A percentile compares a stretch with the other conserved stretches of the same genome.
Conservation (phyloP, 73 alveolate species). For the Stentor roeselii region DNA sequence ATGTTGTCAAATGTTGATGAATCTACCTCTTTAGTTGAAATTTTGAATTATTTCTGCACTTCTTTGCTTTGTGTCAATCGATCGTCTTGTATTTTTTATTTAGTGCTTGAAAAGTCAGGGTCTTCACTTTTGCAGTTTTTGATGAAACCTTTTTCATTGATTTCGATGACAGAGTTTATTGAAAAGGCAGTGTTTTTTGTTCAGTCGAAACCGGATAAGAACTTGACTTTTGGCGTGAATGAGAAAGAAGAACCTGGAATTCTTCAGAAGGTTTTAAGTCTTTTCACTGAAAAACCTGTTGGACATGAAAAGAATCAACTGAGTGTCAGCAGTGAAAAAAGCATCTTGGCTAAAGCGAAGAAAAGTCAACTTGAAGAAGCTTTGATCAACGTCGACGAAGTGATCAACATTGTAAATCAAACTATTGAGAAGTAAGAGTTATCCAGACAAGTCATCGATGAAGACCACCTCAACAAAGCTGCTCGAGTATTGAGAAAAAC, state of each 20-base stretch:
- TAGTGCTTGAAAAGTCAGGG: neutral
- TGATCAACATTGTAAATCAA: neutral
- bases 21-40: neutral
- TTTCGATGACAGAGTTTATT: neutral
- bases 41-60: neutral
- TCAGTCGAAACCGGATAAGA: neutral
- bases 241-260: neutral
- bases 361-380: neutral
- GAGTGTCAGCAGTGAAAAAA: neutral
- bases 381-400: too few species aligned
- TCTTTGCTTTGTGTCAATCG: neutral
- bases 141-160: constrained; percentile 1
- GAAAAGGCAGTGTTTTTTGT: neutral
- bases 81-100: neutral
- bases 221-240: too few species aligned
- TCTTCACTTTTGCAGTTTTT: neutral
- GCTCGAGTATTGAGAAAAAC: neutral
- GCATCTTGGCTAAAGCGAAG: neutral
- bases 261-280: neutral
- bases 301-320: too few species aligned
- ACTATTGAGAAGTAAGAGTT: neutral
- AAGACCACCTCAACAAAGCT: neutral
- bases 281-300: neutral
- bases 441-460: neutral
- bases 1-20: constrained; percentile 13